phyloP scores from a whole-genome alignment of 1,284 basidiomycete species.

The Rhodotorula sp. region DNA sequence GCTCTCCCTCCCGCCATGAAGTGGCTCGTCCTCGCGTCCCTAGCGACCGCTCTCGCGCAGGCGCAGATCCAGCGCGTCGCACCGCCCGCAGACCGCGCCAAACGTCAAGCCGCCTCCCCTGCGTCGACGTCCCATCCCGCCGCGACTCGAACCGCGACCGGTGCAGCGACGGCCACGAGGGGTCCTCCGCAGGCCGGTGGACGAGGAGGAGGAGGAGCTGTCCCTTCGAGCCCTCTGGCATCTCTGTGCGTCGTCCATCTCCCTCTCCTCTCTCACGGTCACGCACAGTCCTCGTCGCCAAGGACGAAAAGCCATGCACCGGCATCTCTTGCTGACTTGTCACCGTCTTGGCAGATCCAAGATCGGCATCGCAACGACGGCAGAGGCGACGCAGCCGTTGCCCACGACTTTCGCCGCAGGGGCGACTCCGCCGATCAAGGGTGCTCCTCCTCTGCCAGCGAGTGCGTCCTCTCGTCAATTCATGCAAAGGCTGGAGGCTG shows the following conservation, averaged over 20 bases:
- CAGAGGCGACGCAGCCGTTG: slow-evolving; percentile 32
- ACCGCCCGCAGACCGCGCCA: slow-evolving; percentile 2
- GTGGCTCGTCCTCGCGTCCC: slow-evolving; percentile 1
- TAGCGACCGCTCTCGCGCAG: slow-evolving; percentile 5
- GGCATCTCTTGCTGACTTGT: not conserved
- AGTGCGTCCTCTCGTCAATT: slow-evolving; percentile 54
- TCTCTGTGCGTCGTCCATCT: slow-evolving; percentile 8
- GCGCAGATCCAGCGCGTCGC: slow-evolving; percentile 1
- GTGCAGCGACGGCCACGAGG: not conserved
- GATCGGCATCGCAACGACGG: slow-evolving; percentile 40
- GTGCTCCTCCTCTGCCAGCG: slow-evolving; percentile 63
- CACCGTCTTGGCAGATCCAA: not conserved
- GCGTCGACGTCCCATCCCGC: not conserved
- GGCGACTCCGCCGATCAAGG: slow-evolving; percentile 59
- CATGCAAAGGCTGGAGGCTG: no score
- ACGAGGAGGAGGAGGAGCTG: not conserved
- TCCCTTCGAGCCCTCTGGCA: slow-evolving; percentile 11
- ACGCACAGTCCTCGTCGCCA: not conserved
- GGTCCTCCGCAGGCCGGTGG: not conserved
- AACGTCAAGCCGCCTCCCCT: slow-evolving; percentile 7
- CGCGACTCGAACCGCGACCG: not conserved
- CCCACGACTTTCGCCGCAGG: slow-evolving; percentile 59
- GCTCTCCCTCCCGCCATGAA: not conserved
- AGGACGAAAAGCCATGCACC: no score
- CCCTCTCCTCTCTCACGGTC: not conserved